A percentile compares a stretch with the other conserved stretches of the same genome.
Conservation (phyloP, 176 grass and related monocot species). For the Eragrostis curvula region DNA sequence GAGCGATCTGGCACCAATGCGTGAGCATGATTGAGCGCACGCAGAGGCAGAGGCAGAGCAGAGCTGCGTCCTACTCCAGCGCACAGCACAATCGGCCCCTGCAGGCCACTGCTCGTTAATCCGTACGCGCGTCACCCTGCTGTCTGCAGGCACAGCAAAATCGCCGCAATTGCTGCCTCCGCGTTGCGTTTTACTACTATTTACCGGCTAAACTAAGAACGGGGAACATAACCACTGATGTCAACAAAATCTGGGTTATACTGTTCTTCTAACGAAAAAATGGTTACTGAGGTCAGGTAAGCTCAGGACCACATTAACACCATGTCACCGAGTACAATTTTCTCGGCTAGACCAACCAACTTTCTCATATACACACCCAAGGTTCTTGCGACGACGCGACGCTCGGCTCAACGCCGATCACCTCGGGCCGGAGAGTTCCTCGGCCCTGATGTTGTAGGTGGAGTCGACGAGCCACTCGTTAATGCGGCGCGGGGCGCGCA, state of each 20-base stretch:
- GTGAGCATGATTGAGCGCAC: slow-evolving; percentile 9
- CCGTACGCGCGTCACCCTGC: not conserved
- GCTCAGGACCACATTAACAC: not conserved
- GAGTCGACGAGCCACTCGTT: slow-evolving; percentile 68
- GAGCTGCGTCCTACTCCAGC: not conserved
- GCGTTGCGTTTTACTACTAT: not conserved
- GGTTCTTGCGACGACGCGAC: too few relatives aligned
- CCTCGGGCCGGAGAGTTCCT: slow-evolving; percentile 74
- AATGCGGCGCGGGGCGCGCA: slow-evolving; percentile 35
- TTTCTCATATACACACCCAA: slow-evolving; percentile 26
- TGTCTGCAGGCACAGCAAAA: not conserved
- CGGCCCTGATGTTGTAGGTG: slow-evolving; percentile 50
- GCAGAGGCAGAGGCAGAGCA: not conserved
- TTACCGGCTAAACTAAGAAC: not conserved
- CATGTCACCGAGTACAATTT: slow-evolving; percentile 1
- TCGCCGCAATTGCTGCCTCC: not conserved
- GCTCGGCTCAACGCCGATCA: slow-evolving; percentile 18
- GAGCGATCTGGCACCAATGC: not conserved
- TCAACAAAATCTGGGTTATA: not conserved
- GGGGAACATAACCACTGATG: not conserved
- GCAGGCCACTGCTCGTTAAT: not conserved
- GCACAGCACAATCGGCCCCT: not conserved
- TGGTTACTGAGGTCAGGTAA: slow-evolving; percentile 16
- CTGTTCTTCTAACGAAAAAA: not conserved
- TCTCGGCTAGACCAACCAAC: not conserved